These are phyloP conservation scores for Umbelopsis sp. DNA, from an alignment of 192 early-diverging fungal genomes.

Conservation along the genomic window DNA sequence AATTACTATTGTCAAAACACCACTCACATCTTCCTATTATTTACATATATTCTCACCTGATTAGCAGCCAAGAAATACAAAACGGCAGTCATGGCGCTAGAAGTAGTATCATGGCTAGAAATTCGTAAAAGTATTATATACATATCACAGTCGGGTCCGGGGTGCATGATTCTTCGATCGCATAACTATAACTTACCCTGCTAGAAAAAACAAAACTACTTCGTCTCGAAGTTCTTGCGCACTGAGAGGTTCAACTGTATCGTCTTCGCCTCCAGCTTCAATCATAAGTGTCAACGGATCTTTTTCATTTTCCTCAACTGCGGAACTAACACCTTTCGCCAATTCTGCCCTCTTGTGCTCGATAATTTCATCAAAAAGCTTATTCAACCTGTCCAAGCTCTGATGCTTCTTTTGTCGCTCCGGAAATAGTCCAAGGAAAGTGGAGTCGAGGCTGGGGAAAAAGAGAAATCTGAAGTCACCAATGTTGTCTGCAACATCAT, in stretches of 20 bases:
- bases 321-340: conserved; percentile 9
- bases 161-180: too few relatives aligned
- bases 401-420: conserved; percentile 40
- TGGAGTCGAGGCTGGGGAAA: conserved; percentile 51
- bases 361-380: conserved; percentile 41
- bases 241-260: neutral
- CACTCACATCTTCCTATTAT: neutral
- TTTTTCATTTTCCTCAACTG: conserved; percentile 25
- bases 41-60: neutral
- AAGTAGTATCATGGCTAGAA: conserved; percentile 52
- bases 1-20: neutral
- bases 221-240: conserved; percentile 25
- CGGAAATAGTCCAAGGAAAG: conserved; percentile 29
- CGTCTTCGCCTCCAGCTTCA: conserved; percentile 48
- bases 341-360: conserved; percentile 33
- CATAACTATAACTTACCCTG: neutral
- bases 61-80: conserved; percentile 45
- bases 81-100: conserved; percentile 40
- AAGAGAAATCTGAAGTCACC: conserved; percentile 44
- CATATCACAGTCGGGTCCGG: too few relatives aligned
- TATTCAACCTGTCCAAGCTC: conserved; percentile 26
- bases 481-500: conserved; percentile 20
- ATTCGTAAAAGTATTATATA: neutral
- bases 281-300: conserved; percentile 59
- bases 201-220: neutral